phyloP scores from a whole-genome alignment of 345 rosid genomes.

The Pelargonium nanum region DNA sequence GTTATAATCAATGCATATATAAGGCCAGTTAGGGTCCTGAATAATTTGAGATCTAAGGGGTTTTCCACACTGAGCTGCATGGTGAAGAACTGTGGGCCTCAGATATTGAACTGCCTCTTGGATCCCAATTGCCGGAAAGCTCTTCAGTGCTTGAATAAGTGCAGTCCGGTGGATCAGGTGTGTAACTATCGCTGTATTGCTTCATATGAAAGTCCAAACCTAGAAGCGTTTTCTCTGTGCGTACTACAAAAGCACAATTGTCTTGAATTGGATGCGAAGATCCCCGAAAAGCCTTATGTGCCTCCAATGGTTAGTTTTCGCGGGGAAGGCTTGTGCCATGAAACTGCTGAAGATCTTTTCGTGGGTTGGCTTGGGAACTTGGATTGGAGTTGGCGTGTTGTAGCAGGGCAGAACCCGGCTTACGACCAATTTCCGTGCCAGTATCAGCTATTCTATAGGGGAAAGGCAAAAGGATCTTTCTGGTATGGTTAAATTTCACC shows the following conservation, averaged over 20 bases:
- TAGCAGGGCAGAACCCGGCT: slow-evolving; percentile 91
- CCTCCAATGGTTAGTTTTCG: slow-evolving; percentile 59
- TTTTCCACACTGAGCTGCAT: slow-evolving; percentile 77
- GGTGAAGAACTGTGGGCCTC: slow-evolving; percentile 77
- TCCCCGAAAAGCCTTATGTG: slow-evolving; percentile 59
- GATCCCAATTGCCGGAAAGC: slow-evolving; percentile 89
- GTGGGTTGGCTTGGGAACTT: slow-evolving; percentile 78
- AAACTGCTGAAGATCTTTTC: slow-evolving; percentile 73
- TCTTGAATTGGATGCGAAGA: slow-evolving; percentile 62
- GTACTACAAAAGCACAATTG: slow-evolving; percentile 83
- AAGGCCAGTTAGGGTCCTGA: slow-evolving; percentile 61
- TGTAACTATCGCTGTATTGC: slow-evolving; percentile 89
- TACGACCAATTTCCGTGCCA: slow-evolving; percentile 96
- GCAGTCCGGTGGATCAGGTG: slow-evolving; percentile 91
- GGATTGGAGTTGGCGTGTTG: slow-evolving; percentile 93
- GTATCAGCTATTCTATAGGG: slow-evolving; percentile 80
- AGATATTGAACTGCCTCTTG: slow-evolving; percentile 66
- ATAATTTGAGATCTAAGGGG: slow-evolving; percentile 82
- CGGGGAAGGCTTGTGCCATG: slow-evolving; percentile 49
- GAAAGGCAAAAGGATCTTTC: slow-evolving; percentile 80
- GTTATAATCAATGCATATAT: slow-evolving; percentile 79
- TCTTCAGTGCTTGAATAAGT: slow-evolving; percentile 75
- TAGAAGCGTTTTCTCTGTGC: slow-evolving; percentile 84
- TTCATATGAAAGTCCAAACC: slow-evolving; percentile 75
- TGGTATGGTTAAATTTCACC: slow-evolving; percentile 29